Evolutionary conservation across 768 basidiomycete species (phyloP), one percentile per base, ranked within the genome.

Genomic region (Pisolithus sp.): DNA sequence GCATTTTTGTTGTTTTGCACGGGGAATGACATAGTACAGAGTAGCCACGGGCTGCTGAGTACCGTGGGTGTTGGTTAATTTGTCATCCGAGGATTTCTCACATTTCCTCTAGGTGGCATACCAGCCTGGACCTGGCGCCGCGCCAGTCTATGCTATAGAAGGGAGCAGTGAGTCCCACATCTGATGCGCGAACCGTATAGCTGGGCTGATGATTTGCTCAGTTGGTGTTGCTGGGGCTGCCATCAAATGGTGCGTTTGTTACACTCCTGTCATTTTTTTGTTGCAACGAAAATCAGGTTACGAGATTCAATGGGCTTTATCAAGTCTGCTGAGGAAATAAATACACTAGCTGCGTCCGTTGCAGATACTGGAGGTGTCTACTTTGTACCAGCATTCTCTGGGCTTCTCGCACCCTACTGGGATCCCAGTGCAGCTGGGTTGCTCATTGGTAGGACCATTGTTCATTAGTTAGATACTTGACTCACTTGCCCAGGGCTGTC

Each of bases 331-430:
- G 71, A 70, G 17, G 89, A 98, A 50, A 86, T 97, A 62, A 97
- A 97, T 62, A 76, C 74, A 6, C 79, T 98, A 30, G 94, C 92
- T 2, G 80, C 77, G 3, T 78, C 82, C 34, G 92, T 85, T 44
- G 70, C 79, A 5, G 81, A 85, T 58, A 85, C 90, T 0, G 94
- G 89, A 34, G 95, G 95, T 7, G 77, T 96, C 28, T 97, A 90
- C 73, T 99, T 98, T 62, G 95, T 98, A 34, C 95, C 95, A 1
- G 94, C 93, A 7, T 97, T 99, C 73, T 87, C 86, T 38, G 96
- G 96, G 50, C 77, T 99, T 23, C 82, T 99, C 24, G 96, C 96
- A 18, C 96, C 96, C 6, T 96, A 92, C 71, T 98, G 96, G 96
- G 96, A 99, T 67, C 82, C 92, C 24, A 82, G 85, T 26, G 96